Base-by-base conservation (phyloP, 306 rosid species). In the Prunus salicina region DNA sequence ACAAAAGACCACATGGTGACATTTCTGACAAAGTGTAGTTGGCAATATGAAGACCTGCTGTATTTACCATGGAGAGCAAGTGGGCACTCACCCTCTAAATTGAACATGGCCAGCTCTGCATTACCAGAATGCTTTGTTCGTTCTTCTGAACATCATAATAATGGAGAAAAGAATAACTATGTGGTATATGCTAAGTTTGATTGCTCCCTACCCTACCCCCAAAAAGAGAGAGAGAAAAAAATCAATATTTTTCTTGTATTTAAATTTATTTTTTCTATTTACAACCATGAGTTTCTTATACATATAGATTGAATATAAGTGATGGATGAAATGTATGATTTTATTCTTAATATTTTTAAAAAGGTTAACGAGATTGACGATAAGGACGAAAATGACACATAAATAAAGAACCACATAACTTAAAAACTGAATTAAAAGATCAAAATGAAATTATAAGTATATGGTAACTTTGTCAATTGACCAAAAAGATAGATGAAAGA, bases 81-180 rank as follows among this genome's bases (percentile, higher is more conserved):
- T 71, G 51, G 75, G 18, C n/a, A 14, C 34, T 9, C 30, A 20
- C 64, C 9, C 74, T 30, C 41, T 3, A 3, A 71, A 52, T 38
- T 58, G 13, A 74, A 80, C 80, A 75, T 80, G 79, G 76, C 72
- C 76, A 75, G 84, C 84, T n/a, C 12, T 74, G 64, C 75, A 47
- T 8, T 43, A 4, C 3, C 20, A 34, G 12, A 12, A 56, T n/a
- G 28, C 62, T 20, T 38, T 56, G 14, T 20, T 56, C 62, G 9
- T 27, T 51, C 69, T 50, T 22, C 52, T 56, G 14, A 83, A 9
- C 24, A 66, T 41, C 64, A 47, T 47, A 52, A 45, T 74, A 11
- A 22, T 55, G 78, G 16, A 55, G 62, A 46, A 80, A 79, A 46
- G 72, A 84, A 78, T 70, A 49, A 12, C 51, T 51, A 20, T 24